These are phyloP conservation scores for Rhynchospora tenuis DNA, from an alignment of 176 grass and related monocot species.

Conservation along the genomic window DNA sequence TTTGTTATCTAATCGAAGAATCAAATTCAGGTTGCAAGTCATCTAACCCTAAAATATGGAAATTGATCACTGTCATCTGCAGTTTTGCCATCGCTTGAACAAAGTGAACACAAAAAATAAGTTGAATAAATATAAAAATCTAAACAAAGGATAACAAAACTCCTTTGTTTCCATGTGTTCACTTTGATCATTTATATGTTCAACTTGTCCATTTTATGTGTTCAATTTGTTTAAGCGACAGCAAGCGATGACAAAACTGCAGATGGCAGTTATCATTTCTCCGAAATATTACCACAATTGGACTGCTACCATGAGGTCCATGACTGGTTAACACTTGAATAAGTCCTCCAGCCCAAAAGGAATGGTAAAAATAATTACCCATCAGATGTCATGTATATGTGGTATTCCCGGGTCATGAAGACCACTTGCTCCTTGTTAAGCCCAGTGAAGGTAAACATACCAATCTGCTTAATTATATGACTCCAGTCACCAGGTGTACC, in stretches of 20 bases:
- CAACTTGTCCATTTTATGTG: too few relatives aligned
- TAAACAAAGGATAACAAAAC: too few relatives aligned
- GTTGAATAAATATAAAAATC: too few relatives aligned
- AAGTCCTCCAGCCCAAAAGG: background rate
- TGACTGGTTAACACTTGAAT: background rate
- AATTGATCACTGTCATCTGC: too few relatives aligned
- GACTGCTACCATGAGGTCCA: background rate
- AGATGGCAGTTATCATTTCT: too few relatives aligned
- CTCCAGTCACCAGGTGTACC: slow-evolving; percentile 95
- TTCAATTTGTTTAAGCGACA: too few relatives aligned
- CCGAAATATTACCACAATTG: background rate
- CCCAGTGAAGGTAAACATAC: slow-evolving; percentile 99
- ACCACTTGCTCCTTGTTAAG: slow-evolving; percentile 84
- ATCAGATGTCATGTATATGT: slow-evolving; percentile 99
- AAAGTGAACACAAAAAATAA: too few relatives aligned
- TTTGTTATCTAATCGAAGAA: background rate
- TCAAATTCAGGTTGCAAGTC: background rate
- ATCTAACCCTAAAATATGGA: background rate
- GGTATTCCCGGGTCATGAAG: slow-evolving; percentile 89
- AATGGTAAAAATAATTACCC: slow-evolving; percentile 49
- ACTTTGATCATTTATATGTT: too few relatives aligned
- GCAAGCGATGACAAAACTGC: too few relatives aligned
- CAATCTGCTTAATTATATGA: slow-evolving; percentile 99
- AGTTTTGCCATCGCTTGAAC: too few relatives aligned
- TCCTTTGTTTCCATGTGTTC: too few relatives aligned